A percentile compares a stretch with the other conserved stretches of the same genome.
Evolutionary conservation across 2,329 filamentous ascomycete species (phyloP).

Genomic region (Phyllachora maydis): DNA sequence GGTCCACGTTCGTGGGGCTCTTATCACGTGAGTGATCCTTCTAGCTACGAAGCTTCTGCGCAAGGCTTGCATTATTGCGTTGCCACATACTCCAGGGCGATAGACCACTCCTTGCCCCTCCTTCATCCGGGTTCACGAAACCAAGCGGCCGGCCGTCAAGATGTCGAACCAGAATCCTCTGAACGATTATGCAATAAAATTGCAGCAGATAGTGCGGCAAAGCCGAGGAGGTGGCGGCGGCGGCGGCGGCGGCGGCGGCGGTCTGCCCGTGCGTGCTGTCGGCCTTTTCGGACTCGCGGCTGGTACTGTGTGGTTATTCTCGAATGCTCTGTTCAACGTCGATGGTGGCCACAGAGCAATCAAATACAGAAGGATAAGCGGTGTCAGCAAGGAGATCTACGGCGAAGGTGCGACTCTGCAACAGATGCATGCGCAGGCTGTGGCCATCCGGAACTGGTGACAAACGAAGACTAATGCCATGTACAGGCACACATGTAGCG

Average conservation of each 20-base stretch:
- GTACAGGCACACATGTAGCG: constrained; percentile 71
- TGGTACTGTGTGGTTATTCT: constrained; percentile 28
- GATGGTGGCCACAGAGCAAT: constrained; percentile 98
- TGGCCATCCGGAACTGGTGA: no score
- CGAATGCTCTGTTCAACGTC: constrained; percentile 55
- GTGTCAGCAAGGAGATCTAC: constrained; percentile 94
- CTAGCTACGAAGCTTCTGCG: no score
- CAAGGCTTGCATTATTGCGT: no score
- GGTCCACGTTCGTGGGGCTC: no score
- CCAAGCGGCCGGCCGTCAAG: constrained; percentile 6
- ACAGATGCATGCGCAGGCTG: no score
- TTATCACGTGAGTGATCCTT: no score
- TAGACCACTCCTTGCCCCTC: no score
- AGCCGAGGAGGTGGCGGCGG: constrained; percentile 17
- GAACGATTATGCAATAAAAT: constrained; percentile 28
- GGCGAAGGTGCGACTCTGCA: constrained; percentile 46
- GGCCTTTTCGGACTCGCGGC: constrained; percentile 18
- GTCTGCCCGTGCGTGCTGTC: constrained; percentile 17
- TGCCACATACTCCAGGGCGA: no score
- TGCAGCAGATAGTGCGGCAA: constrained; percentile 25
- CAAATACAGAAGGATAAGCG: constrained; percentile 85
- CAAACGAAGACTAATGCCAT: no score
- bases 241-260: constrained; percentile 19
- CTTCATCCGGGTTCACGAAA: no score
- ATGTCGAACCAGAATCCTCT: constrained; percentile 17